Conservation (phyloP, 2,329 filamentous ascomycete species). For the Amesomyces nigricolor region DNA sequence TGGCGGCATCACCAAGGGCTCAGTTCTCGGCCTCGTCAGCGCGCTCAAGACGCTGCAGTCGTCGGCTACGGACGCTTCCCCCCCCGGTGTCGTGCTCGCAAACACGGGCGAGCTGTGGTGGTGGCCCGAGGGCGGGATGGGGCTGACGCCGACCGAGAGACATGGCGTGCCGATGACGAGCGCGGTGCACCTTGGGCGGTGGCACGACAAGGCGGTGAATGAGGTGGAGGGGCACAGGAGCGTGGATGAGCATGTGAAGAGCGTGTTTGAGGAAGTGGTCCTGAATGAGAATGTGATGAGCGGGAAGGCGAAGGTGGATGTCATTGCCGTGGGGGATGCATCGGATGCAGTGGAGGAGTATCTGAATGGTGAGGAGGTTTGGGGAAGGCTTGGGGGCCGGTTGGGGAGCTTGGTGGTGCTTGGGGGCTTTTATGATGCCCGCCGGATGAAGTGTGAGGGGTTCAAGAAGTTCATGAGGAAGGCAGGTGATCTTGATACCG, state of each 20-base stretch:
- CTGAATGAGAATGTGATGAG: constrained; percentile 37
- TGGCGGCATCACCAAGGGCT: constrained; percentile 66
- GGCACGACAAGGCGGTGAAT: constrained; percentile 52
- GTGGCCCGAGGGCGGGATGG: constrained; percentile 58
- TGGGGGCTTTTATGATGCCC: constrained; percentile 40
- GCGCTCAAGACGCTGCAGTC: constrained; percentile 36
- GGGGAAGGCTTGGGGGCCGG: constrained; percentile 38
- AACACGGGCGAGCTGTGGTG: constrained; percentile 75
- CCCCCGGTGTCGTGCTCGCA: constrained; percentile 63
- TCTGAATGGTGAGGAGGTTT: constrained; percentile 51
- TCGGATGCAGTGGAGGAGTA: constrained; percentile 54
- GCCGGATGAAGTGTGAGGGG: constrained; percentile 37
- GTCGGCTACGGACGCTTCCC: constrained; percentile 30
- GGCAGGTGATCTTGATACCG: constrained; percentile 33
- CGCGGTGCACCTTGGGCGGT: constrained; percentile 52
- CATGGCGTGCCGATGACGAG: constrained; percentile 55
- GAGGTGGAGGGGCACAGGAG: constrained; percentile 54
- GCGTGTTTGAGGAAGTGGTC: constrained; percentile 61
- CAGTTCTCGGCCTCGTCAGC: constrained; percentile 57
- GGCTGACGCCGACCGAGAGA: constrained; percentile 56
- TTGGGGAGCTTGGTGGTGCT: constrained; percentile 47
- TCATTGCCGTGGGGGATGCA: constrained; percentile 67
- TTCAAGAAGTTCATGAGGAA: constrained; percentile 48
- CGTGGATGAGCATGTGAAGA: constrained; percentile 56
- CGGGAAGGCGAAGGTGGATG: constrained; percentile 52